Conservation (phyloP, 805 yeast genomes). For the Soucietia sequanensis region DNA sequence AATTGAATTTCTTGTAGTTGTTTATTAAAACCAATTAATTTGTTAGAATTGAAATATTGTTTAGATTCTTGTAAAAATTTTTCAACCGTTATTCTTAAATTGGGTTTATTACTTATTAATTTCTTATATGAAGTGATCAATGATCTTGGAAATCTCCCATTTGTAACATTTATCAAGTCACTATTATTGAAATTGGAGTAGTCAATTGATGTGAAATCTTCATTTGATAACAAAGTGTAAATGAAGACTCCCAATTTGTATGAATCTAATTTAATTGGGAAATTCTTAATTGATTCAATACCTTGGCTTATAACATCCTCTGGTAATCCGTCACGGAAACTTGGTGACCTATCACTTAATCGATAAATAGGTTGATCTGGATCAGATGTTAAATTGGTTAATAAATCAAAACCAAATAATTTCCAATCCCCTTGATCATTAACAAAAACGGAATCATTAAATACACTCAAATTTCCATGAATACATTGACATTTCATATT, state of each 20-base stretch:
- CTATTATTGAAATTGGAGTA: constrained; percentile 1
- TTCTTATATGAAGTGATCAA: constrained; percentile 38
- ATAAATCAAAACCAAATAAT: constrained; percentile 75
- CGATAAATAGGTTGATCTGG: constrained; percentile 45
- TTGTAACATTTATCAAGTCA: constrained; percentile 3
- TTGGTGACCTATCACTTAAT: constrained; percentile 21
- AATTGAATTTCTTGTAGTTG: constrained; percentile 57
- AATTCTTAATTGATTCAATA: constrained; percentile 33
- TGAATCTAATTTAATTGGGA: constrained; percentile 57
- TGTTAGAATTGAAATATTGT: constrained; percentile 32
- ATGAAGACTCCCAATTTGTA: constrained; percentile 61
- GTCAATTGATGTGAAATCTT: constrained; percentile 6
- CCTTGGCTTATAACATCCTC: constrained; percentile 48
- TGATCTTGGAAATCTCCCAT: constrained; percentile 32
- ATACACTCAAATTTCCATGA: constrained; percentile 58
- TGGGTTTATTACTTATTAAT: constrained; percentile 33
- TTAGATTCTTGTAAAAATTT: constrained; percentile 26
- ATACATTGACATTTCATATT: constrained; percentile 57
- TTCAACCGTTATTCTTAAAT: constrained; percentile 32
- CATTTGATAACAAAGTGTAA: constrained; percentile 39
- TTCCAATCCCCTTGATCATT: constrained; percentile 77
- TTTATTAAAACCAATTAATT: constrained; percentile 51
- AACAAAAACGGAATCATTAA: constrained; percentile 55
- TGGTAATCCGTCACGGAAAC: constrained; percentile 39
- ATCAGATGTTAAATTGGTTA: constrained; percentile 48